These are phyloP conservation scores for Xylaria sp. DNA, from an alignment of 2,329 filamentous ascomycete genomes.

Conservation along the genomic window DNA sequence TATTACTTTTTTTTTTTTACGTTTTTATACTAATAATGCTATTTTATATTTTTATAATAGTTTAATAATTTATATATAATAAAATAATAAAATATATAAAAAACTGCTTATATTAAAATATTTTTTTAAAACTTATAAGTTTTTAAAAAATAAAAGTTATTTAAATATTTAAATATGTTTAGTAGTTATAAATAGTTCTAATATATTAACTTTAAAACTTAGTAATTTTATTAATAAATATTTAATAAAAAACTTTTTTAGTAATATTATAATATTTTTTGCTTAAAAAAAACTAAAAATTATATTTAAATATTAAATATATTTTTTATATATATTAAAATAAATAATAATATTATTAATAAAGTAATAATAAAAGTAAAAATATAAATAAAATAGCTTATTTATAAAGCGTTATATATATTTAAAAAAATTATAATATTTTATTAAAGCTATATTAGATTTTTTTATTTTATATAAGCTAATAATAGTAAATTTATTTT, in stretches of 20 bases:
- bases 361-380: neutral
- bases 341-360: conserved; percentile 11
- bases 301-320: conserved; percentile 2
- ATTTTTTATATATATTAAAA: conserved; percentile 3
- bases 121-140: neutral
- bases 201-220: neutral
- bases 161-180: neutral
- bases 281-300: neutral
- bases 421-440: neutral
- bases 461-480: neutral
- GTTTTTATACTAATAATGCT: no score
- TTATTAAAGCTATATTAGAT: neutral
- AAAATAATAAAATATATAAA: neutral
- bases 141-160: neutral
- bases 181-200: neutral
- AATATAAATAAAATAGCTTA: neutral
- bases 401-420: conserved; percentile 12
- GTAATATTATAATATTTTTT: neutral
- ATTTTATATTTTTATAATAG: neutral
- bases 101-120: neutral
- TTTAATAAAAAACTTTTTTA: neutral
- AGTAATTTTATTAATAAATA: neutral
- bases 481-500: conserved; percentile 9
- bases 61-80: neutral
- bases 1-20: neutral